Evolutionary conservation across 352 stramenopile genomes (phyloP).

Genomic region (Globisporangium carolinianum): DNA sequence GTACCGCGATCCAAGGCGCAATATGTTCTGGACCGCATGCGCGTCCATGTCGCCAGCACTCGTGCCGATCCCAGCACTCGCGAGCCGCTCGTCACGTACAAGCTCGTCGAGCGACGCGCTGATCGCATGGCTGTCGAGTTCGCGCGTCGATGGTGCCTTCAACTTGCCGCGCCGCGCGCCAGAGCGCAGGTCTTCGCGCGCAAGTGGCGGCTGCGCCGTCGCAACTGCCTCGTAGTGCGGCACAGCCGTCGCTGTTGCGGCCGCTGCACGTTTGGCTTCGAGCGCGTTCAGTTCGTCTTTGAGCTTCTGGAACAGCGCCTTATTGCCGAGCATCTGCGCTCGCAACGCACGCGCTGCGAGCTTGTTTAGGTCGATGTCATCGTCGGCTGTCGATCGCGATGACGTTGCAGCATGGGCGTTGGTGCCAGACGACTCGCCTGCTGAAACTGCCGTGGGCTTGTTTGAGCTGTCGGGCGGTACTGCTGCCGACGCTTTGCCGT

Average conservation of each 20-base stretch:
- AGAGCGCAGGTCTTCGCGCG: slow-evolving; percentile 59
- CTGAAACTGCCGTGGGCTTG: too few species aligned
- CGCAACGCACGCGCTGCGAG: slow-evolving; percentile 66
- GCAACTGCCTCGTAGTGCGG: slow-evolving; percentile 55
- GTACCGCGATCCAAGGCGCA: slow-evolving; percentile 68
- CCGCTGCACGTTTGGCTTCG: slow-evolving; percentile 51
- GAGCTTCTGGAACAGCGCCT: slow-evolving; percentile 56
- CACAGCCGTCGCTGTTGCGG: slow-evolving; percentile 28
- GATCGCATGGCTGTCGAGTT: slow-evolving; percentile 11
- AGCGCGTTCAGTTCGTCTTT: slow-evolving; percentile 77
- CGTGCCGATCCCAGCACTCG: slow-evolving; percentile 29
- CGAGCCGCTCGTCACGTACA: slow-evolving; percentile 69
- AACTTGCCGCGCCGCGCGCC: slow-evolving; percentile 66
- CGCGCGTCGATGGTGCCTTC: slow-evolving; percentile 11
- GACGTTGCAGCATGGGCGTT: neutral
- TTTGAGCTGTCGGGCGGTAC: neutral
- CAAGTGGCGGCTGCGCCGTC: slow-evolving; percentile 52
- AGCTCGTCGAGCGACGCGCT: slow-evolving; percentile 58
- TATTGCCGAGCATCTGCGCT: slow-evolving; percentile 83
- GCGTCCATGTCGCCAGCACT: slow-evolving; percentile 51
- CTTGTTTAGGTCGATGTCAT: slow-evolving; percentile 65
- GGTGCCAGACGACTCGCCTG: neutral
- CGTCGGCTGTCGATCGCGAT: slow-evolving; percentile 8
- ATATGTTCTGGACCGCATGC: slow-evolving; percentile 60
- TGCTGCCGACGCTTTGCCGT: slow-evolving; percentile 15